phyloP scores from a whole-genome alignment of 2,329 filamentous ascomycete genomes.

The Scedosporium apiospermum region DNA sequence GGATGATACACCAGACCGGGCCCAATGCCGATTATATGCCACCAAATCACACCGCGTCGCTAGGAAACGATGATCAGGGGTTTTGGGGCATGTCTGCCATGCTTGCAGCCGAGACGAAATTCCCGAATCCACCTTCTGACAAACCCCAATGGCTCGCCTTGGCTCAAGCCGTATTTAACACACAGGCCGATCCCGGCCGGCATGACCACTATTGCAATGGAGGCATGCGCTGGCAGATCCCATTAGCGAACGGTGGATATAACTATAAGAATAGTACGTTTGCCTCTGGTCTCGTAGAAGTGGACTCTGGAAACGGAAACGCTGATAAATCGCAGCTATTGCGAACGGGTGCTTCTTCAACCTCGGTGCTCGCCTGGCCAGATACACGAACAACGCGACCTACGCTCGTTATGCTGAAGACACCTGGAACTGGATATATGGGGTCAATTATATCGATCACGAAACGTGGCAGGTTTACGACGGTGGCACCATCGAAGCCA shows the following conservation, averaged over 20 bases:
- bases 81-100: conserved; percentile 63
- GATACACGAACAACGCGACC: conserved; percentile 57
- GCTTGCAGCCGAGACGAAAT: conserved; percentile 55
- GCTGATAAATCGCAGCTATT: conserved; percentile 29
- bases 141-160: conserved; percentile 54
- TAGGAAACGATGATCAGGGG: conserved; percentile 62
- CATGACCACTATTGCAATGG: conserved; percentile 56
- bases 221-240: conserved; percentile 72
- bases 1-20: conserved; percentile 50
- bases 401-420: conserved; percentile 51
- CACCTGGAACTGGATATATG: conserved; percentile 46
- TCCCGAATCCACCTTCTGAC: conserved; percentile 45
- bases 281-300: too few relatives aligned
- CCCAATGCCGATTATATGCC: conserved; percentile 50
- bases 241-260: conserved; percentile 63
- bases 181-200: conserved; percentile 48
- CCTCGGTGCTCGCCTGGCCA: conserved; percentile 57
- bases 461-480: conserved; percentile 50
- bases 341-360: conserved; percentile 58
- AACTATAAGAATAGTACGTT: conserved; percentile 58
- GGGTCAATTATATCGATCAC: conserved; percentile 39
- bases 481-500: conserved; percentile 37
- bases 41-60: conserved; percentile 44
- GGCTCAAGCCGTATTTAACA: conserved; percentile 61
- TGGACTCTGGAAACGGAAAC: too few relatives aligned